A percentile compares a stretch with the other conserved stretches of the same genome.
Evolutionary conservation across 1,139 yeast species (phyloP).

Genomic region (Diutina scorzettiae): DNA sequence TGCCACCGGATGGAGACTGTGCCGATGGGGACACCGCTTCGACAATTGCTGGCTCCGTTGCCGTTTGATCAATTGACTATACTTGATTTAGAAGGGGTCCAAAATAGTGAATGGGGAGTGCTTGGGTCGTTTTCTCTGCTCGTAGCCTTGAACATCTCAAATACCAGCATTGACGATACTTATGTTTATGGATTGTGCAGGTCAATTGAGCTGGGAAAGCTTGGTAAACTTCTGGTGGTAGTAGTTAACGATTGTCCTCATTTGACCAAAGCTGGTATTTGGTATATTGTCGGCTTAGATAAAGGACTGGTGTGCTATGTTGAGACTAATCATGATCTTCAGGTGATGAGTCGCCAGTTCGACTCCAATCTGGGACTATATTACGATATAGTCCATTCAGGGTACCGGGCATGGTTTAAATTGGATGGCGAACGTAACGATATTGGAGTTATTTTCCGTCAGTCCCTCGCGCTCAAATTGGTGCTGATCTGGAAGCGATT

Average conservation of each 20-base stretch:
- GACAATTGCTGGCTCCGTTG: background rate
- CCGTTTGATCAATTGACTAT: background rate
- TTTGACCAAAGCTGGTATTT: background rate
- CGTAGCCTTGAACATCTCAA: background rate
- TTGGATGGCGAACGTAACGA: background rate
- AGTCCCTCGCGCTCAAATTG: background rate
- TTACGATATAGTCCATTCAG: background rate
- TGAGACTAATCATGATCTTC: background rate
- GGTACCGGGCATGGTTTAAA: slow-evolving; percentile 1
- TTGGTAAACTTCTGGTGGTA: background rate
- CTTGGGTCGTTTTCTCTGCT: too few species aligned
- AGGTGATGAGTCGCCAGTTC: background rate
- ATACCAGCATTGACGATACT: background rate
- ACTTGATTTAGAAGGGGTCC: background rate
- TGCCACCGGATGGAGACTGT: slow-evolving; percentile 3
- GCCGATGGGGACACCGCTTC: background rate
- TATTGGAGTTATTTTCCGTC: background rate
- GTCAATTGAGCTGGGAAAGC: slow-evolving; percentile 2
- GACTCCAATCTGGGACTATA: background rate
- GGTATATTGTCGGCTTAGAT: background rate
- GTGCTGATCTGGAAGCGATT: slow-evolving; percentile 1
- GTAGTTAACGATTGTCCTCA: background rate
- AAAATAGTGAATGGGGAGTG: background rate
- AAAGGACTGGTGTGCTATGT: background rate
- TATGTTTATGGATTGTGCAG: background rate